These are phyloP conservation scores for Helotiales sp. DNA, from an alignment of 2,329 filamentous ascomycete species.

Conservation along the genomic window DNA sequence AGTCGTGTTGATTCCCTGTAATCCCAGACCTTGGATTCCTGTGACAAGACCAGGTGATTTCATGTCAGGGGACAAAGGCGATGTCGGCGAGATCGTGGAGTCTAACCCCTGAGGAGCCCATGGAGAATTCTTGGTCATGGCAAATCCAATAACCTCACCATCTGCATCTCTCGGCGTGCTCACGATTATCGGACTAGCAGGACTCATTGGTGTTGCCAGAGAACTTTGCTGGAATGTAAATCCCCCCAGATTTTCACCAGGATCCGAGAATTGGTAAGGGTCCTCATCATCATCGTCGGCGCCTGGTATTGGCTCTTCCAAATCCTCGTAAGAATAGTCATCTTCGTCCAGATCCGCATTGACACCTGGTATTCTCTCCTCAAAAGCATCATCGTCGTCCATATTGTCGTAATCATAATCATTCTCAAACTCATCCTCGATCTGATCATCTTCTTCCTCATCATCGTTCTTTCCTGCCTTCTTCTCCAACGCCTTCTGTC, in stretches of 20 bases:
- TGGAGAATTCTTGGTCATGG: conserved; percentile 45
- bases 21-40: conserved; percentile 31
- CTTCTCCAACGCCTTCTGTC: conserved; percentile 68
- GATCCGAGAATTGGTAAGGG: conserved; percentile 47
- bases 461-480: conserved; percentile 49
- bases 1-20: conserved; percentile 29
- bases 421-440: conserved; percentile 56
- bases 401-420: conserved; percentile 68
- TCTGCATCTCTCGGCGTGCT: conserved; percentile 60
- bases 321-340: conserved; percentile 38
- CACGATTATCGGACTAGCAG: conserved; percentile 52
- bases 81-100: conserved; percentile 26
- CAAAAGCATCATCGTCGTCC: conserved; percentile 67
- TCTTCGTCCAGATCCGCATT: conserved; percentile 50
- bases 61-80: conserved; percentile 20
- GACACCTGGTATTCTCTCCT: conserved; percentile 68
- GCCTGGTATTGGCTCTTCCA: conserved; percentile 68
- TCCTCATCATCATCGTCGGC: conserved; percentile 47
- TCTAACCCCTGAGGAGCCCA: conserved; percentile 17
- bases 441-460: conserved; percentile 45
- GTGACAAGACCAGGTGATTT: not conserved
- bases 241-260: conserved; percentile 31
- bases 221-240: conserved; percentile 50
- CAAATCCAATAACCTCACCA: conserved; percentile 62
- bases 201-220: conserved; percentile 57